Percentiles rank a stretch among this genome's conserved stretches.
Evolutionary conservation across 23 red algal genomes (phyloP).

Genomic region (Gracilaria gracilis): DNA sequence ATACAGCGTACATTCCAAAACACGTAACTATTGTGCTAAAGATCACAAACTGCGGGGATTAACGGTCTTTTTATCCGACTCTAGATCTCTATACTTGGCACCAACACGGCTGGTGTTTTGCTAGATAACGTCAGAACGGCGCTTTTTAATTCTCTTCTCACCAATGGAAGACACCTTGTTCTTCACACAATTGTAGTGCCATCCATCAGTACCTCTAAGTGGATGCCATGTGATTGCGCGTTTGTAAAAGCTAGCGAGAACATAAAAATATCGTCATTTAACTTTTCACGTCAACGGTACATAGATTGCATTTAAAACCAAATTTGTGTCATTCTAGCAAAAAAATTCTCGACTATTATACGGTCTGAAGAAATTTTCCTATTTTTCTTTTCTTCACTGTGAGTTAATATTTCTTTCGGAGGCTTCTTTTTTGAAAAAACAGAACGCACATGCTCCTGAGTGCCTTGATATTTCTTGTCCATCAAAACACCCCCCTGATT

Average conservation of each 20-base stretch:
- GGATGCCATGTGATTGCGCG: no score
- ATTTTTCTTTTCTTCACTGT: not conserved
- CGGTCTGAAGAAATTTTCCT: slow-evolving; percentile 16
- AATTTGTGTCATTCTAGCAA: not conserved
- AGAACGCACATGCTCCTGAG: not conserved
- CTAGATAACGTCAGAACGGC: no score
- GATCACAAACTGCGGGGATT: no score
- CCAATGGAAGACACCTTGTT: no score
- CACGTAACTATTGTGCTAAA: no score
- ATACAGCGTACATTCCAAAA: no score
- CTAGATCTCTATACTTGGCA: no score
- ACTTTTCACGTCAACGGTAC: slow-evolving; percentile 15
- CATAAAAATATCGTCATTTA: not conserved
- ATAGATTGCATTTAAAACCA: not conserved
- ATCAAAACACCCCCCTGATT: not conserved
- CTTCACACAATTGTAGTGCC: no score
- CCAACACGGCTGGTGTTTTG: no score
- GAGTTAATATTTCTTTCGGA: not conserved
- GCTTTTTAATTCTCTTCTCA: no score
- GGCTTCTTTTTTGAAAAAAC: slow-evolving; percentile 4
- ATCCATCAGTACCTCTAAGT: no score
- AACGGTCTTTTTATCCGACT: no score
- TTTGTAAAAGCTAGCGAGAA: not conserved
- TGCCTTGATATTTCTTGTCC: slow-evolving; percentile 45
- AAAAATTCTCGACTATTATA: slow-evolving; percentile 52